phyloP scores from a whole-genome alignment of 2,329 filamentous ascomycete species.

The Aspergillus sp. region DNA sequence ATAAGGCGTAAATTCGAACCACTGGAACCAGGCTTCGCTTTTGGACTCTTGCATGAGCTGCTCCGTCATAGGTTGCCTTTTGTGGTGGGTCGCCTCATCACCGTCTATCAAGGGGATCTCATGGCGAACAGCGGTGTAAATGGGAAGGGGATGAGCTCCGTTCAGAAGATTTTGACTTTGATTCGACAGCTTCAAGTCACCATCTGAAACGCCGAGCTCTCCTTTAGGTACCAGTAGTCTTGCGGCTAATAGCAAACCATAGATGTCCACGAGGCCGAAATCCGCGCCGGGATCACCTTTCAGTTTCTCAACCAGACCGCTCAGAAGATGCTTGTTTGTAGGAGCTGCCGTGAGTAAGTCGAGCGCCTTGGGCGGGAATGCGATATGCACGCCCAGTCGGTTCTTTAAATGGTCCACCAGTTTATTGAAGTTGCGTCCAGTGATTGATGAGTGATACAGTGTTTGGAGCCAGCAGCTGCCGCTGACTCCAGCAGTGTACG shows the following conservation, averaged over 20 bases:
- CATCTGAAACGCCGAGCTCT: constrained; percentile 71
- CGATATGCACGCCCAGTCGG: constrained; percentile 82
- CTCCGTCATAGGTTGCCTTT: constrained; percentile 30
- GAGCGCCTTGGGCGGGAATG: constrained; percentile 83
- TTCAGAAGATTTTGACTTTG: constrained; percentile 74
- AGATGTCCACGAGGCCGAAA: constrained; percentile 90
- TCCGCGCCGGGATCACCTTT: constrained; percentile 76
- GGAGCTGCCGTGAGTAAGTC: constrained; percentile 80
- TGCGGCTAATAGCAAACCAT: constrained; percentile 81
- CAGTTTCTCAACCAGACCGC: constrained; percentile 86
- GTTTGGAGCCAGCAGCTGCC: constrained; percentile 95
- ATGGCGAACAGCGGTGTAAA: constrained; percentile 93
- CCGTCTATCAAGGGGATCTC: constrained; percentile 72
- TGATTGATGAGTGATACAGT: constrained; percentile 79
- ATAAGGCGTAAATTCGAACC: constrained; percentile 94
- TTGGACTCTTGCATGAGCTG: constrained; percentile 48
- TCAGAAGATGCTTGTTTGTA: constrained; percentile 87
- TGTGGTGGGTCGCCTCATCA: constrained; percentile 26
- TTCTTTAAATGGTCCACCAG: constrained; percentile 84
- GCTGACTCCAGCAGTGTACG: constrained; percentile 93
- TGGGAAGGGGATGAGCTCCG: constrained; percentile 82
- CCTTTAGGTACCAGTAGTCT: constrained; percentile 83
- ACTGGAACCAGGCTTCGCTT: constrained; percentile 88
- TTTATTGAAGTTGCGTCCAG: constrained; percentile 63
- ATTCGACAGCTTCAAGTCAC: constrained; percentile 87